phyloP scores from a whole-genome alignment of 176 grass and related monocot species.

The Carex pumila region DNA sequence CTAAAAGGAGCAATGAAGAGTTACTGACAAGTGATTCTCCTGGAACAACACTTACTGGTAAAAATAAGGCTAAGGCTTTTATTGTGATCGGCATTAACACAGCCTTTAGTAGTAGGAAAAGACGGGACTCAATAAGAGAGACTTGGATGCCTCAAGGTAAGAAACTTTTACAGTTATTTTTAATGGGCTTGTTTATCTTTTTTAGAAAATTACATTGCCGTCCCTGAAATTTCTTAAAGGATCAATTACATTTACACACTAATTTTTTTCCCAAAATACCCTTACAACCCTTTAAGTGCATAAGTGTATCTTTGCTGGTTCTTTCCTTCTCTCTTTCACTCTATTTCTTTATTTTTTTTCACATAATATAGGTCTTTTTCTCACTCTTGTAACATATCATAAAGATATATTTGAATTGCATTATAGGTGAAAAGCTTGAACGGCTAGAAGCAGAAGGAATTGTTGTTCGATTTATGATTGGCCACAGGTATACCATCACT shows the following conservation, averaged over 20 bases:
- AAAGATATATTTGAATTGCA: neutral
- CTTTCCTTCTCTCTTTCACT: neutral
- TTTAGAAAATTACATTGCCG: slow-evolving; percentile 1
- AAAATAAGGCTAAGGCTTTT: slow-evolving; percentile 63
- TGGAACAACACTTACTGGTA: slow-evolving; percentile 26
- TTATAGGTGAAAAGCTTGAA: slow-evolving; percentile 60
- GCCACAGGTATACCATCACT: slow-evolving; percentile 69
- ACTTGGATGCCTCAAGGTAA: slow-evolving; percentile 99
- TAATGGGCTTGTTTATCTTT: slow-evolving; percentile 9
- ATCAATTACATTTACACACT: neutral
- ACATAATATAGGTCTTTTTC: neutral
- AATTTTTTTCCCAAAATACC: neutral
- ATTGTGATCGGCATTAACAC: slow-evolving; percentile 93
- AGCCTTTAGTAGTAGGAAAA: slow-evolving; percentile 86
- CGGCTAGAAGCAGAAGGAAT: slow-evolving; percentile 87
- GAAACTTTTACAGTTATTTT: slow-evolving; percentile 8
- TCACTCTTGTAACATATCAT: neutral
- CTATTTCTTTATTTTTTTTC: neutral
- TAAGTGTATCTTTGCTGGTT: neutral
- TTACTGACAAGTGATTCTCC: slow-evolving; percentile 40
- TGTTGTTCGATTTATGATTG: slow-evolving; percentile 90
- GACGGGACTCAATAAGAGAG: slow-evolving; percentile 79
- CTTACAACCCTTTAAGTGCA: neutral
- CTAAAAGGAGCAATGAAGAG: slow-evolving; percentile 63
- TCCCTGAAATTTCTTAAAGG: slow-evolving; percentile 15